Base-by-base conservation (phyloP, 306 rosid species). In the Vigna reflexopilosa region DNA sequence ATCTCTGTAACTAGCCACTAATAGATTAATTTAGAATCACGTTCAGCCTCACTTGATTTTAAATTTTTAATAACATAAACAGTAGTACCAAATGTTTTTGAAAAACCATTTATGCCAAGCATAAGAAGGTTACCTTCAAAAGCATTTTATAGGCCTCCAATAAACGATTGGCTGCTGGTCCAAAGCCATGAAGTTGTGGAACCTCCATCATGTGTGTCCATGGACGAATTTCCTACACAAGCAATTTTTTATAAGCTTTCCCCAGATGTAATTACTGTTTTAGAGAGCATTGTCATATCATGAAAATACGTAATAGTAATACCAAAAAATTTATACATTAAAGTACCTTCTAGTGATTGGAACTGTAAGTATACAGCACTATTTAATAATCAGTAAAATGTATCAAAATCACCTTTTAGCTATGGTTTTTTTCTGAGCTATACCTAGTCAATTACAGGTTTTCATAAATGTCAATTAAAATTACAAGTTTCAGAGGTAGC, bases 121-220 rank as follows among this genome's bases (percentile, higher is more conserved):
- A 67, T 17, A 54, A 67, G 47, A 24, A 63, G 62, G 52, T 58
- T 86, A 94, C 98, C 98, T 94, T 94, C 76, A 94, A 85, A 79
- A 94, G 97, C 95, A 90, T 89, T 84, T 94, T 92, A 86, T 94
- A 94, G 3, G 98, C 98, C 87, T 92, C 97, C 86, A 94, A 88
- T 57, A 92, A 86, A 65, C 97, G 95, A 67, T 94, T 92, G 84
- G 98, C 97, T 80, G 98, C 97, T 42, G 98, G 97, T 66, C 98
- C 97, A 70, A 94, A 94, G 72, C 98, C 97, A 81, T 94, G 98
- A 70, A 94, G 97, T 79, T 94, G 98, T 54, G 98, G 98, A 76
- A 92, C 98, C 90, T 94, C 98, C 98, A 94, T 94, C 98, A 94
- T 94, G 86, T 94, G 98, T 42, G 97, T 92, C 98, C 98, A 90